These are phyloP conservation scores for Bodo saltans DNA, from an alignment of 78 protist species.

Conservation along the genomic window DNA sequence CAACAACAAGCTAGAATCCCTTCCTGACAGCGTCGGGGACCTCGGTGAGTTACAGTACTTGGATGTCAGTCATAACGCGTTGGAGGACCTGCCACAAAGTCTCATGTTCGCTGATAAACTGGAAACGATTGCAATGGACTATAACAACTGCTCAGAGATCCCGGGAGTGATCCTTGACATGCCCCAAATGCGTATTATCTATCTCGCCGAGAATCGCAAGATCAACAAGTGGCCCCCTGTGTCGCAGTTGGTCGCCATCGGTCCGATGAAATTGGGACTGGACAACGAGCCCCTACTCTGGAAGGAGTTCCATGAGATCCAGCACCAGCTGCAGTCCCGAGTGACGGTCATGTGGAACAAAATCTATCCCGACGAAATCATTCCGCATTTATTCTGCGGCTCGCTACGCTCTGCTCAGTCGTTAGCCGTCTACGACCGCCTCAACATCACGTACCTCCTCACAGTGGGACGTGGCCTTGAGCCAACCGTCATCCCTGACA, in stretches of 20 bases:
- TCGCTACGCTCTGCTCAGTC: slow-evolving; percentile 3
- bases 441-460: not conserved
- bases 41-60: not conserved
- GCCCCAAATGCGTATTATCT: not conserved
- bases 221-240: not conserved
- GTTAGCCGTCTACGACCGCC: not conserved
- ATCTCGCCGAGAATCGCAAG: not conserved
- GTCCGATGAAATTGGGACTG: not conserved
- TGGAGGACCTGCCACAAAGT: not conserved
- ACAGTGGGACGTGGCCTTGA: not conserved
- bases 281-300: slow-evolving; percentile 9
- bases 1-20: not conserved
- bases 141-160: not conserved
- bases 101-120: not conserved
- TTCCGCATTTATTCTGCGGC: not conserved
- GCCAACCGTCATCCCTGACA: not conserved
- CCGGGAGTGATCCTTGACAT: not conserved
- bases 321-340: not conserved
- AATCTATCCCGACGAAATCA: slow-evolving; percentile 9
- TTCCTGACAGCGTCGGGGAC: not conserved
- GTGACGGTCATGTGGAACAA: slow-evolving; percentile 17
- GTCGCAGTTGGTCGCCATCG: not conserved
- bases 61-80: not conserved
- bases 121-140: not conserved
- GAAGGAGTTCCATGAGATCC: not conserved